phyloP scores from a whole-genome alignment of 1,284 basidiomycete species.

The Cutaneotrichosporon dermatis region DNA sequence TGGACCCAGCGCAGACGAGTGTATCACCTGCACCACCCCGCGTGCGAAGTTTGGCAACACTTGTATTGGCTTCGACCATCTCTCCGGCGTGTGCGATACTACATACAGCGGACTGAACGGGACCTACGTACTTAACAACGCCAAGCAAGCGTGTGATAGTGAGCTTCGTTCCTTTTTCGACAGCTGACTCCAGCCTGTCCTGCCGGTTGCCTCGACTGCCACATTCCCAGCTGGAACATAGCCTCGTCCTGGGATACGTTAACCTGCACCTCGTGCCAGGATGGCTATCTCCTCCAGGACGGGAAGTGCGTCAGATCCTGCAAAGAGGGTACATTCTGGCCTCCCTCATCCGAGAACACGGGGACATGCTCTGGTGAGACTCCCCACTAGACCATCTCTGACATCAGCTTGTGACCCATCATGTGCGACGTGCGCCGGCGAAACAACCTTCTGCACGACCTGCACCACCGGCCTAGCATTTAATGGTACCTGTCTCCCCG shows the following conservation, averaged over 20 bases:
- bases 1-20: conserved; percentile 37
- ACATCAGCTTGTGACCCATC: conserved; percentile 39
- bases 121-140: conserved; percentile 43
- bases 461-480: conserved; percentile 38
- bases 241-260: conserved; percentile 26
- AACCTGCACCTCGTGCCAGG: conserved; percentile 45
- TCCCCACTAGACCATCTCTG: too few relatives aligned
- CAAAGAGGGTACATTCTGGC: conserved; percentile 29
- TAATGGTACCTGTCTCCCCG: conserved; percentile 41
- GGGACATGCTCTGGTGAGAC: conserved; percentile 32
- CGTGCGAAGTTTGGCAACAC: conserved; percentile 34
- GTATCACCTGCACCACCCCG: conserved; percentile 40
- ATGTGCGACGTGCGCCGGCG: conserved; percentile 44
- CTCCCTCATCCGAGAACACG: conserved; percentile 12
- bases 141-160: conserved; percentile 48
- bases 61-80: conserved; percentile 45
- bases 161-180: conserved; percentile 12
- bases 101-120: conserved; percentile 28
- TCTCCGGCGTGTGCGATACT: conserved; percentile 47
- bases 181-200: conserved; percentile 43
- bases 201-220: conserved; percentile 43
- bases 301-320: conserved; percentile 44
- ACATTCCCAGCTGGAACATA: conserved; percentile 41
- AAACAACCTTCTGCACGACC: conserved; percentile 38
- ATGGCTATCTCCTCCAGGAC: conserved; percentile 46